Evolutionary conservation across 2,329 filamentous ascomycete genomes (phyloP).

Genomic region (Pseudogymnoascus sp.): DNA sequence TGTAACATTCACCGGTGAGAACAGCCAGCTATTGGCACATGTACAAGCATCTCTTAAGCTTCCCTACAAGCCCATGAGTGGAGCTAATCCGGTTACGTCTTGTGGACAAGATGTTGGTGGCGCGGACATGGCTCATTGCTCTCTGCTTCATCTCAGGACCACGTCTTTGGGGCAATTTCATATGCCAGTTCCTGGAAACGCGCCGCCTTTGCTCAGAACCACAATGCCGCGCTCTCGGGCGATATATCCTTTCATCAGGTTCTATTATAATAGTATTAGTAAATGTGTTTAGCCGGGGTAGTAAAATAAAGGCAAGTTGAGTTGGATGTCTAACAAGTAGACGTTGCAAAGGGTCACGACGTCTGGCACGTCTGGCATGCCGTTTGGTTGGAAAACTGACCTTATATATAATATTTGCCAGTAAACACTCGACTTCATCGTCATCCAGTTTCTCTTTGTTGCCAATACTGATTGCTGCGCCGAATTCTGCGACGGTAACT

Average conservation of each 20-base stretch:
- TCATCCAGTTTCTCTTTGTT: constrained; percentile 61
- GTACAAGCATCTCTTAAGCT: background rate
- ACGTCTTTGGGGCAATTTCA: constrained; percentile 27
- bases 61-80: background rate
- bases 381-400: constrained; percentile 40
- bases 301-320: background rate
- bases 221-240: constrained; percentile 82
- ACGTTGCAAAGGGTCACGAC: background rate
- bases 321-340: background rate
- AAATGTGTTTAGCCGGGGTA: constrained; percentile 21
- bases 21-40: background rate
- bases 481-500: constrained; percentile 76
- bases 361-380: background rate
- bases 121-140: background rate
- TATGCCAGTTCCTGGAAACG: constrained; percentile 83
- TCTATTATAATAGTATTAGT: constrained; percentile 23
- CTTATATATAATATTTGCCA: constrained; percentile 98
- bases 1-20: background rate
- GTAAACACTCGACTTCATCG: constrained; percentile 90
- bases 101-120: background rate
- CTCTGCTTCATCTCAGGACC: background rate
- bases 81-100: background rate
- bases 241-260: constrained; percentile 90
- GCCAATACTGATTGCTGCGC: constrained; percentile 71
- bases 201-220: constrained; percentile 84